These are phyloP conservation scores for Exophiala lecanii-corni DNA, from an alignment of 2,329 filamentous ascomycete species.

Conservation along the genomic window DNA sequence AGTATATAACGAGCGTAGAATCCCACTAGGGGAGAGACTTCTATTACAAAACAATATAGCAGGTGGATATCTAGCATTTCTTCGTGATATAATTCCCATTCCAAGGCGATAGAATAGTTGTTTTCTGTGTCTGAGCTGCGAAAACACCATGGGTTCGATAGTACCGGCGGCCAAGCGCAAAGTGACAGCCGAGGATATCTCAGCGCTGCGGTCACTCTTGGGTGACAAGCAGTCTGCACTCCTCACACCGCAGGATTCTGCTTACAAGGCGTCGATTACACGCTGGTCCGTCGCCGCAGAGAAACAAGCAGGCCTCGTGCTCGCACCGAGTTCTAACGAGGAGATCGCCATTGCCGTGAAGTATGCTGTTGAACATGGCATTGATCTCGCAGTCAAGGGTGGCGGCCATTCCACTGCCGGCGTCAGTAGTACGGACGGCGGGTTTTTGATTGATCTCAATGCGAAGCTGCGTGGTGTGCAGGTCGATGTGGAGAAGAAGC, in stretches of 20 bases:
- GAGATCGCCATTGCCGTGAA: constrained; percentile 43
- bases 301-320: constrained; percentile 42
- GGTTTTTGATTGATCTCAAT: constrained; percentile 53
- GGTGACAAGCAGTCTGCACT: constrained; percentile 24
- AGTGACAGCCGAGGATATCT: constrained; percentile 18
- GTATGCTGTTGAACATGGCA: constrained; percentile 40
- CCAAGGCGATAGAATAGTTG: no score
- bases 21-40: no score
- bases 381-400: constrained; percentile 52
- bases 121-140: no score
- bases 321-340: constrained; percentile 38
- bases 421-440: constrained; percentile 46
- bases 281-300: constrained; percentile 38
- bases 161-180: no score
- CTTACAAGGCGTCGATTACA: constrained; percentile 33
- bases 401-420: constrained; percentile 55
- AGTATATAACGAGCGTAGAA: no score
- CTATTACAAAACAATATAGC: no score
- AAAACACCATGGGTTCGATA: no score
- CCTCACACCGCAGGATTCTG: constrained; percentile 33
- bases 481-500: constrained; percentile 44
- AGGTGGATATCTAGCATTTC: no score
- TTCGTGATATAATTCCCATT: no score
- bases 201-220: constrained; percentile 14
- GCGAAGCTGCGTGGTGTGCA: constrained; percentile 45